Evolutionary conservation across 2,329 filamentous ascomycete genomes (phyloP), one percentile per base, ranked within the genome.

Genomic region (Pleoardoris graminearum): DNA sequence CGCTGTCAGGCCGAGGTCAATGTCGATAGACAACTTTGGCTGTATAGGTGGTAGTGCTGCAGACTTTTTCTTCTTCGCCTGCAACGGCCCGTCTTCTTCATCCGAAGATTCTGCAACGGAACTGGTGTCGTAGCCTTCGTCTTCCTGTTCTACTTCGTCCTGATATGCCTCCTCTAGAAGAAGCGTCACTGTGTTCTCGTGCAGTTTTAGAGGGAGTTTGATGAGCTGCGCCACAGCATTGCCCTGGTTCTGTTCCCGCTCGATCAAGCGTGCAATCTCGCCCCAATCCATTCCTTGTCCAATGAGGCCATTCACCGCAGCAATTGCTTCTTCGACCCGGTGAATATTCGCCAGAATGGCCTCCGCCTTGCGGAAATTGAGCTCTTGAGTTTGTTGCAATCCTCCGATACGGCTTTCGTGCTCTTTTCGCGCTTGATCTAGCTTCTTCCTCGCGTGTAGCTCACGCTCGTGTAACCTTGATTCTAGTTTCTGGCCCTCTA

Each of bases 241-340:
- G 23, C 85, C 81, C 43, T 86, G 81, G 55, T 80, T 85, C 70
- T 95, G 89, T 70, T 97, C 93, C 60, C 91, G 84, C 69, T 96
- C 91, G 47, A 99, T 89, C 56, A 99, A 77, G 53, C 88, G 89
- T 8, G 84, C 90, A 64, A 97, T 92, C 60, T 97, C 89, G 10
- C 91, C 85, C 94, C 94, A 99, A 65, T 99, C 94, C 91, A 97
- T 97, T 10, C 93, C 93, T 67, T 96, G 91, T 4, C 85, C 85
- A 54, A 99, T 85, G n/a, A 97, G 78, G 0, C 90, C 90, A 70
- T 96, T 97, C 48, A 99, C 87, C 3, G 94, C 91, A 69, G 91
- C 90, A 71, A 91, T 91, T 4, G 91, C 91, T 75, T 97, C 94
- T 69, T 96, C 89, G 0, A 97, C 92, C 45, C 91, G 84, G 67